These are phyloP conservation scores for Brettanomyces nanus DNA, from an alignment of 805 yeast genomes.

Conservation along the genomic window DNA sequence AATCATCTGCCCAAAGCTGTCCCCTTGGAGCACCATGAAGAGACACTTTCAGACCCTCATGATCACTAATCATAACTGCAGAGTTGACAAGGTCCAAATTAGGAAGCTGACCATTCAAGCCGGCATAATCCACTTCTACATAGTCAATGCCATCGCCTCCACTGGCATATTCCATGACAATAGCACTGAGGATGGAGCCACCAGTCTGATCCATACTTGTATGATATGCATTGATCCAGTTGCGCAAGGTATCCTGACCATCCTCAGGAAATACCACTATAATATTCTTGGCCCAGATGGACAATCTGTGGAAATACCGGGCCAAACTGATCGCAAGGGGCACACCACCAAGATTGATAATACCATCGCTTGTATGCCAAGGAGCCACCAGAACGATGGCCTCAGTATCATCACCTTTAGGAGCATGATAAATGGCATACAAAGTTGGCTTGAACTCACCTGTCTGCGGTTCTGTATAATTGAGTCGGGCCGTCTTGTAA, in stretches of 20 bases:
- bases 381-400: slow-evolving; percentile 89
- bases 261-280: slow-evolving; percentile 77
- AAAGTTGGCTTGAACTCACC: slow-evolving; percentile 24
- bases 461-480: slow-evolving; percentile 11
- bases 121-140: slow-evolving; percentile 72
- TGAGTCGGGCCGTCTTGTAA: slow-evolving; percentile 46
- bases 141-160: slow-evolving; percentile 59
- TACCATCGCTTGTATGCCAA: slow-evolving; percentile 62
- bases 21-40: slow-evolving; percentile 50
- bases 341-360: slow-evolving; percentile 71
- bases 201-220: slow-evolving; percentile 78
- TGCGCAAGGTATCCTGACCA: slow-evolving; percentile 56
- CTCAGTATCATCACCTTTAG: slow-evolving; percentile 94
- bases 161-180: slow-evolving; percentile 70
- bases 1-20: slow-evolving; percentile 39
- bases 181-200: slow-evolving; percentile 88
- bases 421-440: slow-evolving; percentile 84
- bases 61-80: slow-evolving; percentile 63
- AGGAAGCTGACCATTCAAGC: slow-evolving; percentile 93
- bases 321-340: slow-evolving; percentile 67
- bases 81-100: slow-evolving; percentile 84
- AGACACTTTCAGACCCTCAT: slow-evolving; percentile 66
- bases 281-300: slow-evolving; percentile 93
- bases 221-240: slow-evolving; percentile 95
- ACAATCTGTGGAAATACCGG: slow-evolving; percentile 74